Conservation (phyloP, 139 green algal species). For the Chlorella sorokiniana region DNA sequence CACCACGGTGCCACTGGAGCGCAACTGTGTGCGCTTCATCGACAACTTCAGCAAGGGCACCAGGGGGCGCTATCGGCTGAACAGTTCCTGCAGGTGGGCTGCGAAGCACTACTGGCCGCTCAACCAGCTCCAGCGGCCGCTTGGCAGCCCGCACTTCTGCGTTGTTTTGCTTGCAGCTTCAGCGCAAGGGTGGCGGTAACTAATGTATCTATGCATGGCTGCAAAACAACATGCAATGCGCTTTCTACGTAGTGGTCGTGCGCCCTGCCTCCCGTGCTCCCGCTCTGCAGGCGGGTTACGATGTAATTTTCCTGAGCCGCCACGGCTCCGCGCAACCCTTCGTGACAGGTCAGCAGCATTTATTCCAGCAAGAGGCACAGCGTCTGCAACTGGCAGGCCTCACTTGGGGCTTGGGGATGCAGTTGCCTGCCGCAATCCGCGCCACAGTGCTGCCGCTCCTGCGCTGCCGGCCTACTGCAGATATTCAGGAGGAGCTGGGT, state of each 20-base stretch:
- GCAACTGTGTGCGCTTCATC: constrained; percentile 94
- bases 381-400: neutral
- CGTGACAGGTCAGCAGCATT: constrained; percentile 32
- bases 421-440: neutral
- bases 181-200: too few relatives aligned
- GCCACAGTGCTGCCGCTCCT: neutral
- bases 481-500: constrained; percentile 51
- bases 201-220: neutral
- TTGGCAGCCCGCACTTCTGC: too few relatives aligned
- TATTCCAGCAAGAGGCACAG: neutral
- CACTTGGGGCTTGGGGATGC: too few relatives aligned
- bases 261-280: too few relatives aligned
- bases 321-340: constrained; percentile 87
- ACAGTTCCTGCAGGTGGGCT: constrained; percentile 77
- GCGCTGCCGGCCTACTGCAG: neutral
- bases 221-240: neutral
- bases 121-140: too few relatives aligned
- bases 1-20: constrained; percentile 95
- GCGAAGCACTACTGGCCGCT: too few relatives aligned
- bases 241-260: too few relatives aligned
- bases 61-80: constrained; percentile 89
- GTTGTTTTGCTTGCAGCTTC: too few relatives aligned
- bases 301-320: constrained; percentile 92
- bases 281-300: constrained; percentile 79
- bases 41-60: constrained; percentile 97